A percentile compares a stretch with the other conserved stretches of the same genome.
These are phyloP conservation scores for Phytophthora agathidicida DNA, from an alignment of 352 stramenopile species.

Conservation along the genomic window DNA sequence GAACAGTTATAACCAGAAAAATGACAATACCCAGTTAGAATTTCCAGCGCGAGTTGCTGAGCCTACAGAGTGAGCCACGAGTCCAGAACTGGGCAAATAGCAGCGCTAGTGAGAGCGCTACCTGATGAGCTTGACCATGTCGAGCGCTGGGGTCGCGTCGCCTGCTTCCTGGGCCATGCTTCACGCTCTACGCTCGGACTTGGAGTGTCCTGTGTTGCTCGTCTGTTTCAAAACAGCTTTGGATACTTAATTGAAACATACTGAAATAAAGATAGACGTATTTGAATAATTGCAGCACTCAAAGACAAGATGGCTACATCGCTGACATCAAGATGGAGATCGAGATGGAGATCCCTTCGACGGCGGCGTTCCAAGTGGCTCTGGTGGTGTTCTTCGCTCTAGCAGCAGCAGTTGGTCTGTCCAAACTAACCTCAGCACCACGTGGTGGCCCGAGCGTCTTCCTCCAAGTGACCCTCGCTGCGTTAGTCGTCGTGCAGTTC, in stretches of 20 bases:
- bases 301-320: too few species aligned
- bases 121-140: conserved; percentile 89
- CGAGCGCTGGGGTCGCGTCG: conserved; percentile 40
- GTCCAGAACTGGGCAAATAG: not conserved
- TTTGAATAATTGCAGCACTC: conserved; percentile 4
- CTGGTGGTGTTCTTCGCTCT: conserved; percentile 42
- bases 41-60: not conserved
- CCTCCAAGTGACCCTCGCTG: conserved; percentile 28
- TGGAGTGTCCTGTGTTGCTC: not conserved
- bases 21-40: conserved; percentile 5
- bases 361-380: conserved; percentile 49
- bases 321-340: too few species aligned
- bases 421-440: conserved; percentile 22
- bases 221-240: conserved; percentile 14
- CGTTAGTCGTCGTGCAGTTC: conserved; percentile 58
- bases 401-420: conserved; percentile 29
- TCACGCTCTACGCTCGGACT: not conserved
- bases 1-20: not conserved
- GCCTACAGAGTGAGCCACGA: not conserved
- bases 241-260: not conserved
- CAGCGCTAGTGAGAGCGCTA: conserved; percentile 16
- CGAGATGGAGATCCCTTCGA: conserved; percentile 21
- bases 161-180: conserved; percentile 62
- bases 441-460: conserved; percentile 19
- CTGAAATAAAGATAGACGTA: too few species aligned